Conservation (phyloP, 2,329 filamentous ascomycete genomes). For the Claviceps capensis region DNA sequence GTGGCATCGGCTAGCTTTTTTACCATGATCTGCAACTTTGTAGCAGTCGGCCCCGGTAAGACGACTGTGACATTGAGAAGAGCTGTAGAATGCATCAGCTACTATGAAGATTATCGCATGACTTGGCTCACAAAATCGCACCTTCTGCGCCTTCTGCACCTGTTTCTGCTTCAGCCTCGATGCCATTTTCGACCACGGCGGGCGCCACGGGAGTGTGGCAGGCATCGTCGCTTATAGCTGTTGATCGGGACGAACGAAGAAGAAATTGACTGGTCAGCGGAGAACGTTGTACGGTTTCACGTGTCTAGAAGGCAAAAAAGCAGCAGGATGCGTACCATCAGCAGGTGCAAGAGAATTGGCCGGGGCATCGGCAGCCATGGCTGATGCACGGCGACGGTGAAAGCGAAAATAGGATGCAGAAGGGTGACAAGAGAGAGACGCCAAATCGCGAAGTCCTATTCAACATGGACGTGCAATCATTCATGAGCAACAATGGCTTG, state of each 20-base stretch:
- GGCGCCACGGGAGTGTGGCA: conserved; percentile 13
- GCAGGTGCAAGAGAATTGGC: conserved; percentile 13
- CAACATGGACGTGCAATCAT: conserved; percentile 12
- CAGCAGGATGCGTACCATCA: conserved; percentile 7
- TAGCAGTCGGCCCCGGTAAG: conserved; percentile 60
- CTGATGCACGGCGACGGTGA: conserved; percentile 9
- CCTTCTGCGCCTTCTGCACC: conserved; percentile 25
- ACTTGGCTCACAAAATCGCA: conserved; percentile 9
- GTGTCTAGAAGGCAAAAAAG: background rate
- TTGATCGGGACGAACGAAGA: background rate
- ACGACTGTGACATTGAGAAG: conserved; percentile 57
- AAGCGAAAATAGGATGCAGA: conserved; percentile 9
- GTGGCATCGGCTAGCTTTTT: conserved; percentile 13
- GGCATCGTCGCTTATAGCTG: conserved; percentile 14
- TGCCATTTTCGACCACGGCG: conserved; percentile 12
- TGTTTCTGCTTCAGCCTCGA: conserved; percentile 17
- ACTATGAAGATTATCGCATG: background rate
- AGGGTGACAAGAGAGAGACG: conserved; percentile 8
- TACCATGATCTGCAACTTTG: conserved; percentile 77
- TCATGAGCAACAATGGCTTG: conserved; percentile 3
- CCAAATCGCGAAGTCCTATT: conserved; percentile 15
- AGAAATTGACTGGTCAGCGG: background rate
- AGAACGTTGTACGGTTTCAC: background rate
- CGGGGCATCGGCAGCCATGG: conserved; percentile 20
- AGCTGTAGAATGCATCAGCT: conserved; percentile 18